Percentiles rank a stretch among this genome's conserved stretches.
These are phyloP conservation scores for Polytrichum formosum DNA, from an alignment of 225 moss, liverwort and hornwort genomes.

Conservation along the genomic window DNA sequence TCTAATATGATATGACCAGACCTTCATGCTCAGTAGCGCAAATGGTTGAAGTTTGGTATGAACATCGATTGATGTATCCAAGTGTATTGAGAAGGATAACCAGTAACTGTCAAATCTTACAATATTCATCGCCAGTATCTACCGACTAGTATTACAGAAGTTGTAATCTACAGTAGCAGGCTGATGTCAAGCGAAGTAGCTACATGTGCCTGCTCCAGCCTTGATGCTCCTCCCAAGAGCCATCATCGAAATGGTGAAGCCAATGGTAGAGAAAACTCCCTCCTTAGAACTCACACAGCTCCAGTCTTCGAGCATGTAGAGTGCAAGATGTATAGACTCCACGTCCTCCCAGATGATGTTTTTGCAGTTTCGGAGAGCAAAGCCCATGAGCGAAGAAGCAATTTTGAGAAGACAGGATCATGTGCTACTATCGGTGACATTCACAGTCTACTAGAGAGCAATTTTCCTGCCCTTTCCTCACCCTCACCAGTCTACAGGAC, in stretches of 20 bases:
- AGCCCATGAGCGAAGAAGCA: not conserved
- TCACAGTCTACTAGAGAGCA: not conserved
- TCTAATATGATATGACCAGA: no score
- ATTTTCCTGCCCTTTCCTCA: not conserved
- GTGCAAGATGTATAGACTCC: not conserved
- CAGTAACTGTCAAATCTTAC: no score
- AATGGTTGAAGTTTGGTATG: no score
- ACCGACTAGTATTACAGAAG: no score
- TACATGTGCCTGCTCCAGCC: not conserved
- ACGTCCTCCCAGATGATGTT: not conserved
- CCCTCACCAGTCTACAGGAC: conserved; percentile 1
- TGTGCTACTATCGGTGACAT: not conserved
- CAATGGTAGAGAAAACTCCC: not conserved
- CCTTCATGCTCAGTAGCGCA: no score
- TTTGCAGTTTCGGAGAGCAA: not conserved
- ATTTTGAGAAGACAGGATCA: not conserved
- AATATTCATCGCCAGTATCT: no score
- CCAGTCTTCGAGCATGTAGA: no score
- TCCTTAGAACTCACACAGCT: no score
- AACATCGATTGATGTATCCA: no score
- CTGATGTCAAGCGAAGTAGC: no score
- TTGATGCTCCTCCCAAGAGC: not conserved
- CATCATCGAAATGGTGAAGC: not conserved
- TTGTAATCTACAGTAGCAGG: no score
- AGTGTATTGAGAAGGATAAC: no score